Percentiles rank a stretch among this genome's conserved stretches.
Evolutionary conservation across 1,284 basidiomycete species (phyloP).

Genomic region (Ustilago sp.): DNA sequence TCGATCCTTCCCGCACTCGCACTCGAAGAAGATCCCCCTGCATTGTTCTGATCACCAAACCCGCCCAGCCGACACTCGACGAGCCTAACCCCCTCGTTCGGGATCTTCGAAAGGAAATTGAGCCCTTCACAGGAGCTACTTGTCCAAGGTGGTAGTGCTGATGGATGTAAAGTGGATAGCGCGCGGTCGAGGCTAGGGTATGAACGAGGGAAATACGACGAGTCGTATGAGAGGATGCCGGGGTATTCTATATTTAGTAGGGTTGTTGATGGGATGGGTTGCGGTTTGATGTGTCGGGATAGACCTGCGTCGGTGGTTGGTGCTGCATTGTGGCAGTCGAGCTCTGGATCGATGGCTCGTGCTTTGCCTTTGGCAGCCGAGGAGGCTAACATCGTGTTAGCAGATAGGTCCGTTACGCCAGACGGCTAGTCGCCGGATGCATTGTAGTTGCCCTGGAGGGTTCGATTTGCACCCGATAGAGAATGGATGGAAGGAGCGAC

Average conservation of each 20-base stretch:
- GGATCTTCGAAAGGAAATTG: constrained; percentile 46
- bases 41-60: background rate
- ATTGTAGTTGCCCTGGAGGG: background rate
- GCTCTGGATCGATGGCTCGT: constrained; percentile 12
- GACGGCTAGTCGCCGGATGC: background rate
- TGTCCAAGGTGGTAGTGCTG: constrained; percentile 36
- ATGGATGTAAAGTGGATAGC: constrained; percentile 51
- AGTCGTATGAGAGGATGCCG: constrained; percentile 34
- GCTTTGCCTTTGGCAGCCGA: constrained; percentile 29
- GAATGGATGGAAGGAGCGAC: background rate
- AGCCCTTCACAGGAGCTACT: constrained; percentile 51
- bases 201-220: background rate
- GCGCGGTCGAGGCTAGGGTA: constrained; percentile 49
- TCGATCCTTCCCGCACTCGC: constrained; percentile 2
- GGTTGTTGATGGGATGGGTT: constrained; percentile 40
- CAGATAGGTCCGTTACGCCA: background rate
- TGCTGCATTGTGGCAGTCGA: background rate
- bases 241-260: constrained; percentile 64
- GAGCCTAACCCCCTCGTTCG: constrained; percentile 31
- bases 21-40: background rate
- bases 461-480: too few species aligned
- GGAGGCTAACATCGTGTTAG: constrained; percentile 8
- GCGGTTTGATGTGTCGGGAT: constrained; percentile 20
- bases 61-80: constrained; percentile 59
- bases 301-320: background rate